phyloP scores from a whole-genome alignment of 2,329 filamentous ascomycete genomes.

The Lecanosticta acicola region DNA sequence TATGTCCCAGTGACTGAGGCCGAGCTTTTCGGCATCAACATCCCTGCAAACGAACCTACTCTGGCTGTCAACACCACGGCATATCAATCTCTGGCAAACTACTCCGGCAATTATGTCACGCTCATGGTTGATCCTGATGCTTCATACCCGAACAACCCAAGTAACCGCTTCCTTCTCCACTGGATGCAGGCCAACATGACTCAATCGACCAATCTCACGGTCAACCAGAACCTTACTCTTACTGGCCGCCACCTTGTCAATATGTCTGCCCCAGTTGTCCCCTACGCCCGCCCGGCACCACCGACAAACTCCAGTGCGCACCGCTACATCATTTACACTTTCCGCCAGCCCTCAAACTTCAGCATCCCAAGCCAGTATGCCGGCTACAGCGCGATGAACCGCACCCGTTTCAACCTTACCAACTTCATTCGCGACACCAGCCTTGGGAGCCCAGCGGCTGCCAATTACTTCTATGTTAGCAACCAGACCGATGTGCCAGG shows the following conservation, averaged over 20 bases:
- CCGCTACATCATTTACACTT: conserved; percentile 13
- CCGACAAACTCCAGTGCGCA: conserved; percentile 12
- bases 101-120: conserved; percentile 10
- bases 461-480: conserved; percentile 12
- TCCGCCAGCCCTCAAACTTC: conserved; percentile 11
- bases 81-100: conserved; percentile 10
- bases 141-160: conserved; percentile 11
- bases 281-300: conserved; percentile 8
- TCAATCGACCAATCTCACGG: not conserved
- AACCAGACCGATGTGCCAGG: conserved; percentile 11
- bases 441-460: conserved; percentile 10
- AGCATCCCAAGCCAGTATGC: conserved; percentile 8
- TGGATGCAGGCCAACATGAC: conserved; percentile 12
- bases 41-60: conserved; percentile 6
- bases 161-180: conserved; percentile 10
- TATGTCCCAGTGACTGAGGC: conserved; percentile 5
- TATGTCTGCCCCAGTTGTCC: conserved; percentile 3
- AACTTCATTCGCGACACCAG: conserved; percentile 10
- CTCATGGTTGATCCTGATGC: conserved; percentile 16
- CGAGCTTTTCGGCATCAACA: conserved; percentile 12
- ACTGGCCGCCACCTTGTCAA: conserved; percentile 1
- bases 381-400: conserved; percentile 7
- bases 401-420: conserved; percentile 10
- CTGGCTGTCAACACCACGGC: conserved; percentile 6
- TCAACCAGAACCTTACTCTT: not conserved